These are phyloP conservation scores for Colletotrichum sp. DNA, from an alignment of 2,329 filamentous ascomycete species.

Conservation along the genomic window DNA sequence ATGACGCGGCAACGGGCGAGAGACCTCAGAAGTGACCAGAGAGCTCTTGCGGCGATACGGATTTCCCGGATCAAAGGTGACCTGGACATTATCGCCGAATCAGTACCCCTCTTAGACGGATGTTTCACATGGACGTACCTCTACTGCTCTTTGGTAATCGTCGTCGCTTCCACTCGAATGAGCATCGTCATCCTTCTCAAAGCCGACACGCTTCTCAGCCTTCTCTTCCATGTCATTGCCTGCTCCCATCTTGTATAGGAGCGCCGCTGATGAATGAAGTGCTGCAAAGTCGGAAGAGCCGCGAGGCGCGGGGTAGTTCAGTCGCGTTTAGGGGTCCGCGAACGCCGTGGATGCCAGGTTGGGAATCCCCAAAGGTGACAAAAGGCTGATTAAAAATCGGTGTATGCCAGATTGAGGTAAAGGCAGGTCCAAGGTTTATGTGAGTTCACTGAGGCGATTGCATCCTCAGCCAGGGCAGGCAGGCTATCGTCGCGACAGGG, in stretches of 20 bases:
- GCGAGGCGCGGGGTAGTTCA: slow-evolving; percentile 9
- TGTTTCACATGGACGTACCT: slow-evolving; percentile 42
- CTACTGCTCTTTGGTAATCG: slow-evolving; percentile 52
- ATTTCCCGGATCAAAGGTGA: slow-evolving; percentile 66
- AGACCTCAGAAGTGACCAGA: slow-evolving; percentile 57
- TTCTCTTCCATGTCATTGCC: slow-evolving; percentile 9
- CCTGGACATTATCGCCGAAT: slow-evolving; percentile 39
- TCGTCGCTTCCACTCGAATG: slow-evolving; percentile 56
- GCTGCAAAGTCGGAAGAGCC: background rate
- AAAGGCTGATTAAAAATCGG: background rate
- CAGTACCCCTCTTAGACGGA: background rate
- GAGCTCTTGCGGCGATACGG: slow-evolving; percentile 71
- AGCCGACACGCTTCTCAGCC: slow-evolving; percentile 29
- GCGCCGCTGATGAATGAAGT: background rate
- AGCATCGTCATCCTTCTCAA: slow-evolving; percentile 39
- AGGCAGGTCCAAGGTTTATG: background rate
- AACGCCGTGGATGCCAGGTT: background rate
- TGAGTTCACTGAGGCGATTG: background rate
- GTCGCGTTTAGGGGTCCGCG: background rate
- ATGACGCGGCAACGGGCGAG: slow-evolving; percentile 38
- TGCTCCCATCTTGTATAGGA: background rate
- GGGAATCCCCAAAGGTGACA: background rate
- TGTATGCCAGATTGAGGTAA: background rate
- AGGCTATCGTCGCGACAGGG: background rate
- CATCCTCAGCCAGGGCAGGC: background rate